phyloP scores from a whole-genome alignment of 2,329 filamentous ascomycete species.

The Pseudocercospora pini-densiflorae region DNA sequence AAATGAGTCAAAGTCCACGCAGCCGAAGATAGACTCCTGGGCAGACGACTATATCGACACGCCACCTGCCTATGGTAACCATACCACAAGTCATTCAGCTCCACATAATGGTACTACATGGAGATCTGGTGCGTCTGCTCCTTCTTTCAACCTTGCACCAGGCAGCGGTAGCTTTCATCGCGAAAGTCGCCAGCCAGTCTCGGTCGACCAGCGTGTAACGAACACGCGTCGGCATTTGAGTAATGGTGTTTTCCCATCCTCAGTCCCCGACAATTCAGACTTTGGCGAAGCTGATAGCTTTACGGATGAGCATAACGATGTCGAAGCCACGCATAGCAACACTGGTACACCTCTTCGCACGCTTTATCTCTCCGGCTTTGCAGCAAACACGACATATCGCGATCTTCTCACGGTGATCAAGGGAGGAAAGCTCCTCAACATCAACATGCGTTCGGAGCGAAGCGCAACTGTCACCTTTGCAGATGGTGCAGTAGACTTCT shows the following conservation, averaged over 20 bases:
- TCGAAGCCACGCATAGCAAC: slow-evolving; percentile 6
- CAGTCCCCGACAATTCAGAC: slow-evolving; percentile 28
- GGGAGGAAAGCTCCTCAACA: slow-evolving; percentile 72
- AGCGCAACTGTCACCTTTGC: slow-evolving; percentile 72
- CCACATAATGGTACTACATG: slow-evolving; percentile 15
- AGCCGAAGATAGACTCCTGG: slow-evolving; percentile 27
- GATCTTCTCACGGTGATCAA: slow-evolving; percentile 69
- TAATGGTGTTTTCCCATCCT: slow-evolving; percentile 26
- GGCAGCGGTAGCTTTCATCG: slow-evolving; percentile 21
- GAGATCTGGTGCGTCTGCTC: slow-evolving; percentile 16
- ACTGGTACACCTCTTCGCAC: slow-evolving; percentile 50
- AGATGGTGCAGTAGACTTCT: slow-evolving; percentile 65
- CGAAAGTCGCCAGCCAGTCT: slow-evolving; percentile 4
- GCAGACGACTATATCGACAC: slow-evolving; percentile 28
- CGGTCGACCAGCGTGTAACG: slow-evolving; percentile 14
- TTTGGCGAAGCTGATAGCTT: slow-evolving; percentile 30
- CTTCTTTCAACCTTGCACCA: slow-evolving; percentile 21
- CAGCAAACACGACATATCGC: slow-evolving; percentile 64
- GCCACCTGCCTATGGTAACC: slow-evolving; percentile 1
- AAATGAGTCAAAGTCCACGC: slow-evolving; percentile 10
- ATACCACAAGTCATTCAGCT: slow-evolving; percentile 6
- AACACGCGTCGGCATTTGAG: slow-evolving; percentile 26
- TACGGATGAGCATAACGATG: slow-evolving; percentile 21
- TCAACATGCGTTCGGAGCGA: slow-evolving; percentile 67
- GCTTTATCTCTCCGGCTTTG: slow-evolving; percentile 65